Percentiles rank a stretch among this genome's conserved stretches.
phyloP scores from a whole-genome alignment of 1,284 basidiomycete species.

The Trametes pubescens region DNA sequence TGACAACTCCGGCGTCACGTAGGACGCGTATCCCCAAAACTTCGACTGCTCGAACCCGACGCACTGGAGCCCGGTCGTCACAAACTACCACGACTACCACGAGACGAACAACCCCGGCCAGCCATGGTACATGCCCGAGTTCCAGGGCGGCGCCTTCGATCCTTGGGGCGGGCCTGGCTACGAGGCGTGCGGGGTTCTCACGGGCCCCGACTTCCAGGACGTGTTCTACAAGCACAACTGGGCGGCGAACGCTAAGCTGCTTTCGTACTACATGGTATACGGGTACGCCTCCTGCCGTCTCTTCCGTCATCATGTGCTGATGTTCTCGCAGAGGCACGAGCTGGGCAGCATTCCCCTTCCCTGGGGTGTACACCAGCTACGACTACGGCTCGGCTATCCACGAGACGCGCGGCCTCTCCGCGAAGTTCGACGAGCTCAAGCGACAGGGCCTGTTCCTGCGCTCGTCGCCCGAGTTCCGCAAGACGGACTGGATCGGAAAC shows the following conservation, averaged over 20 bases:
- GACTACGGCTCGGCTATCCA: constrained; percentile 75
- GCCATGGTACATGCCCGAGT: constrained; percentile 70
- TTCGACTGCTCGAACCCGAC: constrained; percentile 78
- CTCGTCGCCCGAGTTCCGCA: constrained; percentile 77
- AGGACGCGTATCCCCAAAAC: constrained; percentile 74
- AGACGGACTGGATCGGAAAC: constrained; percentile 79
- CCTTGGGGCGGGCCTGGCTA: constrained; percentile 77
- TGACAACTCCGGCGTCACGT: neutral
- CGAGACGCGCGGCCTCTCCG: constrained; percentile 69
- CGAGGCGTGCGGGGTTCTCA: constrained; percentile 61
- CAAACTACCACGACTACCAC: constrained; percentile 68
- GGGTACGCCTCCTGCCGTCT: constrained; percentile 51
- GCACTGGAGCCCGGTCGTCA: constrained; percentile 63
- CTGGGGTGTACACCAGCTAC: constrained; percentile 66
- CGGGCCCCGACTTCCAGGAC: constrained; percentile 74
- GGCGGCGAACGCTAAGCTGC: constrained; percentile 80
- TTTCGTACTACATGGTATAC: constrained; percentile 83
- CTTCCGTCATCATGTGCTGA: neutral
- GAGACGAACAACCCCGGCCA: constrained; percentile 63
- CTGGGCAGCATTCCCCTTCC: constrained; percentile 80
- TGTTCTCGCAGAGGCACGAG: constrained; percentile 68
- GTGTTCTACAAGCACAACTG: constrained; percentile 80
- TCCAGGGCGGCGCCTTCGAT: constrained; percentile 69
- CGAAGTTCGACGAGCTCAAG: constrained; percentile 80
- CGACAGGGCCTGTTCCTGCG: constrained; percentile 78